Conservation (phyloP, 495 filamentous ascomycete genomes). For the Bombardia bombarda region DNA sequence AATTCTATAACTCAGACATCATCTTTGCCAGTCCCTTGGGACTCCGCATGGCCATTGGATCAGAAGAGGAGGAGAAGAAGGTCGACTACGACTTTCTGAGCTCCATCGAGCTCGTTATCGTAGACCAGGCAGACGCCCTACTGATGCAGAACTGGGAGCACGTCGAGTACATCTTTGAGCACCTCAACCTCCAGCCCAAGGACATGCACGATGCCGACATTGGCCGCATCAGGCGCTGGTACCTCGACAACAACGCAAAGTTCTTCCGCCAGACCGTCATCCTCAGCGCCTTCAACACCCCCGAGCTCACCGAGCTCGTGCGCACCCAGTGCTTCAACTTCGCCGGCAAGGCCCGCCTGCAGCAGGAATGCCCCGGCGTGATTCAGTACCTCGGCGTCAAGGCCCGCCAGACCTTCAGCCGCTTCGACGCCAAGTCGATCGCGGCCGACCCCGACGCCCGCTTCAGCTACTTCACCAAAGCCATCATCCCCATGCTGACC, state of each 20-base stretch:
- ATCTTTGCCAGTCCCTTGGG: constrained; percentile 87
- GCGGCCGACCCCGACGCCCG: constrained; percentile 73
- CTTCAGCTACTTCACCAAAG: constrained; percentile 84
- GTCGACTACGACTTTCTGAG: constrained; percentile 85
- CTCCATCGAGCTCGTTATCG: constrained; percentile 80
- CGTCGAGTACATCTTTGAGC: constrained; percentile 78
- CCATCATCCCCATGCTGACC: constrained; percentile 64
- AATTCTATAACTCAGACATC: constrained; percentile 94
- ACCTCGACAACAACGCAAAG: constrained; percentile 75
- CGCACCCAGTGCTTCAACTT: constrained; percentile 71
- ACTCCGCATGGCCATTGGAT: constrained; percentile 79
- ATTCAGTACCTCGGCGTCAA: constrained; percentile 59
- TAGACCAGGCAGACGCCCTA: constrained; percentile 89
- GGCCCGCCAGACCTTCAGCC: constrained; percentile 80
- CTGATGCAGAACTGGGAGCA: constrained; percentile 99
- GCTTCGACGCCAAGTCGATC: constrained; percentile 65
- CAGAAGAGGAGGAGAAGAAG: constrained; percentile 63
- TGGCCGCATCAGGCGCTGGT: constrained; percentile 82
- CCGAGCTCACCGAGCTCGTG: constrained; percentile 77
- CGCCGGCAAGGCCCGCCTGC: constrained; percentile 65
- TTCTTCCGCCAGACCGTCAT: constrained; percentile 79
- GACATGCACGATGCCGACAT: constrained; percentile 94
- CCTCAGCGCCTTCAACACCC: constrained; percentile 73
- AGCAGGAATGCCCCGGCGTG: constrained; percentile 55
- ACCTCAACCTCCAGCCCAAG: constrained; percentile 84